A percentile compares a stretch with the other conserved stretches of the same genome.
Conservation (phyloP, 139 green algal species). For the Asterochloris erici region DNA sequence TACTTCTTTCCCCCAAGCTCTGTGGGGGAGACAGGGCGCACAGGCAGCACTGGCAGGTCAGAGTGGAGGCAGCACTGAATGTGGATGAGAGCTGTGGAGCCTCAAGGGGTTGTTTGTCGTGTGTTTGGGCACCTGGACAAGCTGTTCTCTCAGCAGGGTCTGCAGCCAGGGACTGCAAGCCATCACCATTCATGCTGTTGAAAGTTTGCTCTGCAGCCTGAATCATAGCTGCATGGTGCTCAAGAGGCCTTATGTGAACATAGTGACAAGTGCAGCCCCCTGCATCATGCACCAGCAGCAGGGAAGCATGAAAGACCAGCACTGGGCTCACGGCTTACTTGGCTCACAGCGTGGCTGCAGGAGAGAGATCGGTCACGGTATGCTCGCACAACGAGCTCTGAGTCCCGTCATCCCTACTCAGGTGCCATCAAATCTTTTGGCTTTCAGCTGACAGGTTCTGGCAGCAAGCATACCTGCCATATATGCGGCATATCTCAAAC, state of each 20-base stretch:
- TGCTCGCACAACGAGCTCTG: slow-evolving; percentile 85
- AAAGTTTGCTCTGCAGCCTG: too few species aligned
- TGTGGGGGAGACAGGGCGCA: slow-evolving; percentile 87
- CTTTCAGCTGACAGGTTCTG: background rate
- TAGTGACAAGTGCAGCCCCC: too few species aligned
- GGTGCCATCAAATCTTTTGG: background rate
- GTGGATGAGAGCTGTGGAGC: too few species aligned
- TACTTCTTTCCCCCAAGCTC: slow-evolving; percentile 97
- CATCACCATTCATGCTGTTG: too few species aligned
- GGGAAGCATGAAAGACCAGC: slow-evolving; percentile 3
- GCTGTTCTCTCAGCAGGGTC: background rate
- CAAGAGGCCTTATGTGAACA: too few species aligned
- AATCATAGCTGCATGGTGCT: too few species aligned
- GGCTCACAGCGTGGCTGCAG: slow-evolving; percentile 28
- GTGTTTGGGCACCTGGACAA: too few species aligned
- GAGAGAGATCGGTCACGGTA: slow-evolving; percentile 89
- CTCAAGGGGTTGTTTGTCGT: too few species aligned
- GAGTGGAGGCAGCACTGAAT: too few species aligned
- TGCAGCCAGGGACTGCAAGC: slow-evolving; percentile 51
- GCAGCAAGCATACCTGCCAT: background rate
- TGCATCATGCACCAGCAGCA: too few species aligned
- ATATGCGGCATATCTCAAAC: too few species aligned
- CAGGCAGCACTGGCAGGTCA: slow-evolving; percentile 29
- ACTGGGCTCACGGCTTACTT: slow-evolving; percentile 29
- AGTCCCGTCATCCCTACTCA: slow-evolving; percentile 67